These are phyloP conservation scores for Isochrysis galbana DNA, from an alignment of 78 protist genomes.

Conservation along the genomic window DNA sequence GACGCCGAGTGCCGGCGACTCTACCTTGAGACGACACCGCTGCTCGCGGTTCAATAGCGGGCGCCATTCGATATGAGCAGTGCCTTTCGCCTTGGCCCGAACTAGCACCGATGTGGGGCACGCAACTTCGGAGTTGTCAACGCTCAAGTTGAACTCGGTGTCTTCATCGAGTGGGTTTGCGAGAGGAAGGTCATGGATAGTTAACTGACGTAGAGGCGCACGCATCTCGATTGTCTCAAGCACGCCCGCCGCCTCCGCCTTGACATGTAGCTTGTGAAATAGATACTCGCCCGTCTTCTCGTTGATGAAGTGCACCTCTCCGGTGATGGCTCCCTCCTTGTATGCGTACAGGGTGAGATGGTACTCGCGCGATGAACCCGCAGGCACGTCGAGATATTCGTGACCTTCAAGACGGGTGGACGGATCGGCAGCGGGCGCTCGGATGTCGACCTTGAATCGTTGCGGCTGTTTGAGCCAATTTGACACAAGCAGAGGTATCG, in stretches of 20 bases:
- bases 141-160: constrained; percentile 23
- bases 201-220: constrained; percentile 59
- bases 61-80: constrained; percentile 37
- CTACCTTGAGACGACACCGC: constrained; percentile 25
- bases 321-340: constrained; percentile 49
- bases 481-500: constrained; percentile 25
- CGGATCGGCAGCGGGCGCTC: not conserved
- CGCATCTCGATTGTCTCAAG: constrained; percentile 28
- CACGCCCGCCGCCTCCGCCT: constrained; percentile 31
- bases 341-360: constrained; percentile 39
- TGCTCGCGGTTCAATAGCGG: constrained; percentile 48
- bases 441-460: constrained; percentile 64
- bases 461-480: constrained; percentile 74
- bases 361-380: constrained; percentile 35
- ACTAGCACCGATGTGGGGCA: not conserved
- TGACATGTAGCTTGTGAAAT: constrained; percentile 31
- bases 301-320: constrained; percentile 45
- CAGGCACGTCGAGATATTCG: constrained; percentile 72
- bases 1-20: constrained; percentile 56
- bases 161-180: constrained; percentile 61
- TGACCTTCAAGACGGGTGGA: constrained; percentile 38
- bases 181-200: constrained; percentile 34
- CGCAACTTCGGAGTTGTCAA: not conserved
- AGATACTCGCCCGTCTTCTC: constrained; percentile 65
- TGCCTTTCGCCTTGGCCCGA: not conserved